Evolutionary conservation across 208 protist species (phyloP).

Genomic region (Leptomonas pyrrhocoris): DNA sequence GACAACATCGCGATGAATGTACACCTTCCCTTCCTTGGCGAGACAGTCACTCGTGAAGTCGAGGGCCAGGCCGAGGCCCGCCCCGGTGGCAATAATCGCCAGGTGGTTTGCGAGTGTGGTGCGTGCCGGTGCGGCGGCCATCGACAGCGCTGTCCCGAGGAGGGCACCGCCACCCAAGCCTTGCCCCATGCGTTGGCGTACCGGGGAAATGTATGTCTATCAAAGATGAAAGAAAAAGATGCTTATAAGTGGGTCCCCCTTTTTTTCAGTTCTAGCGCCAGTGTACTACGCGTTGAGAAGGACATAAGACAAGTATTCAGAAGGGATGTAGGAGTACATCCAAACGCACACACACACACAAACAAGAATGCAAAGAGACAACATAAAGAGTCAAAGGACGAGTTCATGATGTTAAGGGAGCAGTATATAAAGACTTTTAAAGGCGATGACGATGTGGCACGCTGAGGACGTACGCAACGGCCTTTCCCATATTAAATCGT

Average conservation of each 20-base stretch:
- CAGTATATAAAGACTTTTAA: no score
- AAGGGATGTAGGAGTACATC: not conserved
- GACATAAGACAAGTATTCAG: not conserved
- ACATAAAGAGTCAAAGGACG: no score
- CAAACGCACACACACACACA: not conserved
- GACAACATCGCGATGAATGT: slow-evolving; percentile 89
- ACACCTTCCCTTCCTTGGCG: slow-evolving; percentile 77
- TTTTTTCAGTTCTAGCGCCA: not conserved
- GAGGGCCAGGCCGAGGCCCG: slow-evolving; percentile 63
- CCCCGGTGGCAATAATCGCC: slow-evolving; percentile 53
- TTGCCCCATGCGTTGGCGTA: slow-evolving; percentile 68
- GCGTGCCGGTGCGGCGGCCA: slow-evolving; percentile 57
- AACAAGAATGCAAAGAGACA: not conserved
- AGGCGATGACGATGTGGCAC: no score
- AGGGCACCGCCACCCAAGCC: slow-evolving; percentile 73
- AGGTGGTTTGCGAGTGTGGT: slow-evolving; percentile 66
- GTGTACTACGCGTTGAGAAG: not conserved
- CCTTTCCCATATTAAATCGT: no score
- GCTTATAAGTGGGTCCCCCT: not conserved
- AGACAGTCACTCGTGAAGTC: slow-evolving; percentile 87
- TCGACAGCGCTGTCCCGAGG: slow-evolving; percentile 57
- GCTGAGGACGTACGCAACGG: no score
- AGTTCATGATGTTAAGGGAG: no score
- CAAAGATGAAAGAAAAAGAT: not conserved
- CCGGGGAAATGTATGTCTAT: not conserved